A percentile compares a stretch with the other conserved stretches of the same genome.
phyloP scores from a whole-genome alignment of 2,329 filamentous ascomycete genomes.

The Graphilbum sp. region DNA sequence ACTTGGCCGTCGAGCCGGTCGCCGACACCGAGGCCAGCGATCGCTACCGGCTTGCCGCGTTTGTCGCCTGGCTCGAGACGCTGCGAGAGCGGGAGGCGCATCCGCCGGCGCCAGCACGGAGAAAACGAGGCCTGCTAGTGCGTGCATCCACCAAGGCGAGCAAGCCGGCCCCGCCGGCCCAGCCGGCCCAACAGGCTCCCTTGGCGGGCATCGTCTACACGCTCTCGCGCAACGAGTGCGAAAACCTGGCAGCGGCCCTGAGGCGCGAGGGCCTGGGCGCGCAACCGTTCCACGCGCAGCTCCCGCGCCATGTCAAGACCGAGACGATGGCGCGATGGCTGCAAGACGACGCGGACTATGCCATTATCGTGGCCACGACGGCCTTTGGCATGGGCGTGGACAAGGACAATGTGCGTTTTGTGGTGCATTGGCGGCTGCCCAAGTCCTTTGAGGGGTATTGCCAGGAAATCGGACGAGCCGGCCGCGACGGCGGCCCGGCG shows the following conservation, averaged over 20 bases:
- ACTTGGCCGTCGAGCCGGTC: slow-evolving; percentile 69
- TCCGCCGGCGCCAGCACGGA: slow-evolving; percentile 41
- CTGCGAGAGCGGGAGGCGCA: slow-evolving; percentile 24
- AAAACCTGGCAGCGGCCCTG: slow-evolving; percentile 49
- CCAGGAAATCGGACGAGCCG: slow-evolving; percentile 84
- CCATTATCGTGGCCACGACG: slow-evolving; percentile 86
- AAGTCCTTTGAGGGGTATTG: slow-evolving; percentile 95
- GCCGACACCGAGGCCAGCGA: slow-evolving; percentile 59
- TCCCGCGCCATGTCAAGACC: slow-evolving; percentile 52
- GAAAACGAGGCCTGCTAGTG: slow-evolving; percentile 21
- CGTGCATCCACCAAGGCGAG: slow-evolving; percentile 18
- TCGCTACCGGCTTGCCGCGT: slow-evolving; percentile 44
- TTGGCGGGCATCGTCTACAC: slow-evolving; percentile 71
- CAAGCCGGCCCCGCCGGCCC: slow-evolving; percentile 13
- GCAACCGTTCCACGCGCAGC: slow-evolving; percentile 54
- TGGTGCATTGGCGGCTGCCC: slow-evolving; percentile 85
- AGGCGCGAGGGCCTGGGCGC: slow-evolving; percentile 55
- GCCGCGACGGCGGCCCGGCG: slow-evolving; percentile 74
- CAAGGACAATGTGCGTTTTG: slow-evolving; percentile 86
- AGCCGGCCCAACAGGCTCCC: slow-evolving; percentile 28
- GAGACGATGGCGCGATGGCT: slow-evolving; percentile 59
- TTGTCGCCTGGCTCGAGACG: slow-evolving; percentile 59
- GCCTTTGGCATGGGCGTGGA: slow-evolving; percentile 98
- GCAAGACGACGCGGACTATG: slow-evolving; percentile 57
- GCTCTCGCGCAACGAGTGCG: slow-evolving; percentile 57